Conservation (phyloP, 768 basidiomycete species). For the Imleria badia region DNA sequence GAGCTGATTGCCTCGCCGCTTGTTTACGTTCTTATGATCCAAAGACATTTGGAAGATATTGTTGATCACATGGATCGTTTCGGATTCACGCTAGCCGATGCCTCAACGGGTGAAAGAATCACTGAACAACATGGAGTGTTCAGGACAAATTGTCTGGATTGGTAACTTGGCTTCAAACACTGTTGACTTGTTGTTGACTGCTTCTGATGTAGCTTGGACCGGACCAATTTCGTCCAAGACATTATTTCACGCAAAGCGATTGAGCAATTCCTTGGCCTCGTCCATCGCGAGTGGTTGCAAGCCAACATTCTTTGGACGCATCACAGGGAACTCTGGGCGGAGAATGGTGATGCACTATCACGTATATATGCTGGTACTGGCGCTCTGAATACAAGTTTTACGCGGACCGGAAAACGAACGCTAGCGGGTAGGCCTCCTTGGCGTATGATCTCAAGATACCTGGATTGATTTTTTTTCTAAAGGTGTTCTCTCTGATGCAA, state of each 20-base stretch:
- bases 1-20: constrained; percentile 7
- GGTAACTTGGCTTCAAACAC: constrained; percentile 45
- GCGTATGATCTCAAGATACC: background rate
- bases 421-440: constrained; percentile 59
- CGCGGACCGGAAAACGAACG: constrained; percentile 91
- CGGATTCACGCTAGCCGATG: constrained; percentile 83
- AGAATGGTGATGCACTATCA: constrained; percentile 91
- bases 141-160: constrained; percentile 93
- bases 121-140: constrained; percentile 92
- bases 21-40: constrained; percentile 6
- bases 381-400: constrained; percentile 94
- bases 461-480: constrained; percentile 13
- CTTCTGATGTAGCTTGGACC: constrained; percentile 66
- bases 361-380: constrained; percentile 94
- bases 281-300: constrained; percentile 74
- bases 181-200: background rate
- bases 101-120: constrained; percentile 63
- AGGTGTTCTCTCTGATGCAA: constrained; percentile 94
- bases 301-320: constrained; percentile 74
- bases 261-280: constrained; percentile 78
- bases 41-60: constrained; percentile 63
- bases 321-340: constrained; percentile 96
- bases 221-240: constrained; percentile 97
- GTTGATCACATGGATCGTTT: constrained; percentile 69
- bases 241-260: constrained; percentile 82